A percentile compares a stretch with the other conserved stretches of the same genome.
Evolutionary conservation across 805 yeast species (phyloP).

Genomic region (Cyberlindnera saturnus): DNA sequence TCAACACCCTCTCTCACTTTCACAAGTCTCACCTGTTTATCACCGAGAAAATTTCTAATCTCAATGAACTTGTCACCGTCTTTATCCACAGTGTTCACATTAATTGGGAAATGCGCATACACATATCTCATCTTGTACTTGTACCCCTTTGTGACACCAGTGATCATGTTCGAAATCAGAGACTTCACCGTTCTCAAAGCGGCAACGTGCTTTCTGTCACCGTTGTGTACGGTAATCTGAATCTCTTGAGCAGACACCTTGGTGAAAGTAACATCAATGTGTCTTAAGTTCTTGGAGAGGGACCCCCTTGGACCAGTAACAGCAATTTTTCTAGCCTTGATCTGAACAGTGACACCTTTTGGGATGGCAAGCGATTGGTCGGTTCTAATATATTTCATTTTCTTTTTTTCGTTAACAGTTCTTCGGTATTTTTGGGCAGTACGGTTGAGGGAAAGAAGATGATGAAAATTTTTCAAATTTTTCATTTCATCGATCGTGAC

Average conservation of each 20-base stretch:
- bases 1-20: conserved; percentile 84
- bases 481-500: too few relatives aligned
- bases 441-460: background rate
- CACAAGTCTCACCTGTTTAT: conserved; percentile 90
- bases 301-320: conserved; percentile 98
- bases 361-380: conserved; percentile 82
- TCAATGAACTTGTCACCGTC: conserved; percentile 75
- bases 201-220: conserved; percentile 99
- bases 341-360: conserved; percentile 85
- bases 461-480: conserved; percentile 3
- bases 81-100: conserved; percentile 82
- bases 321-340: conserved; percentile 84
- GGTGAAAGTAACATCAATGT: conserved; percentile 89
- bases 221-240: conserved; percentile 92
- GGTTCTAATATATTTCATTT: conserved; percentile 81
- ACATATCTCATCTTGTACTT: conserved; percentile 99
- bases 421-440: background rate
- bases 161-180: conserved; percentile 85
- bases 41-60: conserved; percentile 99
- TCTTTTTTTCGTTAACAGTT: background rate
- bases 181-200: conserved; percentile 98
- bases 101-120: conserved; percentile 99
- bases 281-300: conserved; percentile 84
- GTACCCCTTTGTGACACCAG: conserved; percentile 99
- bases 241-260: conserved; percentile 67